Evolutionary conservation across 1,284 basidiomycete genomes (phyloP).

Genomic region (Naganishia sp.): DNA sequence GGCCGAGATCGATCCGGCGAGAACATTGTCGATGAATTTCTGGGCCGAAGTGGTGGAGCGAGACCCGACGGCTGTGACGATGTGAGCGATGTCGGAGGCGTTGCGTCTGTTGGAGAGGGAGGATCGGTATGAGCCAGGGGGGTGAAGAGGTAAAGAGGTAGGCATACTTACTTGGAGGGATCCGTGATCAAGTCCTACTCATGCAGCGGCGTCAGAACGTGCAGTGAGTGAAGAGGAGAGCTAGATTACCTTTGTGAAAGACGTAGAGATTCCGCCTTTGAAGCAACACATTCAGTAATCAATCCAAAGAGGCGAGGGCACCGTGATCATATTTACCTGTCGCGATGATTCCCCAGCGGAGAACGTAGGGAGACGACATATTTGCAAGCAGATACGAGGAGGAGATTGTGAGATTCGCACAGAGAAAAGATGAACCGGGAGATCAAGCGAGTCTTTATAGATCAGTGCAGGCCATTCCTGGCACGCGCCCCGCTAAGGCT

Average conservation of each 20-base stretch:
- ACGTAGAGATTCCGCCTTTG: constrained; percentile 40
- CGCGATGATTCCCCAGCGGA: constrained; percentile 55
- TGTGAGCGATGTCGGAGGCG: constrained; percentile 72
- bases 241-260: constrained; percentile 42
- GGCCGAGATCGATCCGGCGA: constrained; percentile 54
- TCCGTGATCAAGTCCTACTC: constrained; percentile 33
- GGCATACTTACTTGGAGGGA: constrained; percentile 30
- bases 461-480: too few relatives aligned
- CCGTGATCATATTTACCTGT: constrained; percentile 40
- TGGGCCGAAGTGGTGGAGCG: constrained; percentile 68
- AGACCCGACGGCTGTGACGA: constrained; percentile 76
- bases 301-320: neutral
- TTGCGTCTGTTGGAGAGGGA: constrained; percentile 59
- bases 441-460: too few relatives aligned
- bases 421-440: too few relatives aligned
- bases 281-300: neutral
- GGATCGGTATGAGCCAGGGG: constrained; percentile 34
- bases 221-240: neutral
- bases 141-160: constrained; percentile 33
- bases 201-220: constrained; percentile 1
- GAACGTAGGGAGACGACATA: constrained; percentile 24
- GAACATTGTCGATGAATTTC: constrained; percentile 64
- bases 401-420: too few relatives aligned
- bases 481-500: too few relatives aligned
- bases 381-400: too few relatives aligned